A percentile compares a stretch with the other conserved stretches of the same genome.
phyloP scores from a whole-genome alignment of 148 eudicot species.

The Persicaria maculosa region DNA sequence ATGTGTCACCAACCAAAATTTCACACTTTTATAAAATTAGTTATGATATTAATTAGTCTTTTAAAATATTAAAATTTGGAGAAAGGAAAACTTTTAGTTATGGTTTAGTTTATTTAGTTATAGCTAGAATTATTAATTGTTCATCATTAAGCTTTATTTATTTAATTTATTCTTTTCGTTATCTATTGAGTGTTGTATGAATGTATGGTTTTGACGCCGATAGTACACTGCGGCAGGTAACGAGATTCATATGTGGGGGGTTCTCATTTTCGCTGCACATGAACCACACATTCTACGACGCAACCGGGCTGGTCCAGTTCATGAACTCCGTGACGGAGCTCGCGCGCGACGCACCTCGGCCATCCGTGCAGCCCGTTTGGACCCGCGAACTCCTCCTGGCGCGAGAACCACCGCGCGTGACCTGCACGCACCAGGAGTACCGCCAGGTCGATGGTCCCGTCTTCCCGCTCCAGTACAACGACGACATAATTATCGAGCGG shows the following conservation, averaged over 20 bases:
- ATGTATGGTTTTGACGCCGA: neutral
- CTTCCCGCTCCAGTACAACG: neutral
- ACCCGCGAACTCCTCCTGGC: conserved; percentile 12
- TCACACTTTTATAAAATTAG: neutral
- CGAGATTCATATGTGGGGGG: conserved; percentile 16
- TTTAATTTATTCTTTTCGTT: no score
- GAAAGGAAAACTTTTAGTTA: no score
- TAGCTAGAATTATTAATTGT: no score
- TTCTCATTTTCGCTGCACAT: conserved; percentile 10
- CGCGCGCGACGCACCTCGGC: neutral
- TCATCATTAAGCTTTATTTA: no score
- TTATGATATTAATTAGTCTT: neutral
- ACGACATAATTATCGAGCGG: neutral
- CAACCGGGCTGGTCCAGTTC: neutral
- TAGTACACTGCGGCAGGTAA: conserved; percentile 14
- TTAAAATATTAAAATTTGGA: no score
- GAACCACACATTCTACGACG: conserved; percentile 18
- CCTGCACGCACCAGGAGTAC: conserved; percentile 5
- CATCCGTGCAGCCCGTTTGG: conserved; percentile 9
- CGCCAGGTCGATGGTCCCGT: neutral
- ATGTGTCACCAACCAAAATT: no score
- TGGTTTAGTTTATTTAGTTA: no score
- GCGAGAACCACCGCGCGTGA: conserved; percentile 2
- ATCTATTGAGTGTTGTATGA: no score
- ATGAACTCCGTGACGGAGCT: conserved; percentile 4